A percentile compares a stretch with the other conserved stretches of the same genome.
These are phyloP conservation scores for Cyclostephanos invisitatus DNA, from an alignment of 108 stramenopile species.

Conservation along the genomic window DNA sequence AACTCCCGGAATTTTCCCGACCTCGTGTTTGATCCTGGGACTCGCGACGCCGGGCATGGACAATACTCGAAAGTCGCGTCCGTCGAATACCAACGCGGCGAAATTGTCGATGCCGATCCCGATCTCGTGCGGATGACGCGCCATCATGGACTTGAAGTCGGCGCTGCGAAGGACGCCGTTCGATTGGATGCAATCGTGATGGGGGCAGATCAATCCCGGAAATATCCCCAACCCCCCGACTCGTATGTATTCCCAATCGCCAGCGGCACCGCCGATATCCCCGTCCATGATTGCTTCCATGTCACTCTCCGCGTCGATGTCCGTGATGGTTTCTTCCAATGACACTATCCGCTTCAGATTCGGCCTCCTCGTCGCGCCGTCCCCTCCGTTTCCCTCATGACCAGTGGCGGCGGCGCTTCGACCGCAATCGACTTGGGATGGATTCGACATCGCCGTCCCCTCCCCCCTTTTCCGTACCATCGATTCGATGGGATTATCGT, in stretches of 20 bases:
- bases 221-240: constrained; percentile 65
- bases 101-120: constrained; percentile 85
- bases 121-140: constrained; percentile 42
- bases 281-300: background rate
- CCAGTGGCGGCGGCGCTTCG: too few relatives aligned
- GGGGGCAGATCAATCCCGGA: constrained; percentile 70
- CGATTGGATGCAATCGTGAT: constrained; percentile 73
- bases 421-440: too few relatives aligned
- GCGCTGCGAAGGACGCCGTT: constrained; percentile 69
- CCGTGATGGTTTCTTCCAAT: background rate
- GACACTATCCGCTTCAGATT: background rate
- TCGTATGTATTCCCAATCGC: constrained; percentile 32
- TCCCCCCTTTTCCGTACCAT: background rate
- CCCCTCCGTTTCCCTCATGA: too few relatives aligned
- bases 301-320: background rate
- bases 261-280: background rate
- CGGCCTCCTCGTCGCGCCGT: background rate
- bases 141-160: constrained; percentile 75
- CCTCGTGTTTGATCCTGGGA: constrained; percentile 29
- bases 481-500: background rate
- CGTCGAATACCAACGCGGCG: constrained; percentile 79
- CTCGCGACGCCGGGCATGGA: constrained; percentile 37
- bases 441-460: background rate
- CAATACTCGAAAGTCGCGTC: constrained; percentile 47
- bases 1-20: constrained; percentile 36